These are phyloP conservation scores for Aspergillus sergii DNA, from an alignment of 2,329 filamentous ascomycete species.

Conservation along the genomic window DNA sequence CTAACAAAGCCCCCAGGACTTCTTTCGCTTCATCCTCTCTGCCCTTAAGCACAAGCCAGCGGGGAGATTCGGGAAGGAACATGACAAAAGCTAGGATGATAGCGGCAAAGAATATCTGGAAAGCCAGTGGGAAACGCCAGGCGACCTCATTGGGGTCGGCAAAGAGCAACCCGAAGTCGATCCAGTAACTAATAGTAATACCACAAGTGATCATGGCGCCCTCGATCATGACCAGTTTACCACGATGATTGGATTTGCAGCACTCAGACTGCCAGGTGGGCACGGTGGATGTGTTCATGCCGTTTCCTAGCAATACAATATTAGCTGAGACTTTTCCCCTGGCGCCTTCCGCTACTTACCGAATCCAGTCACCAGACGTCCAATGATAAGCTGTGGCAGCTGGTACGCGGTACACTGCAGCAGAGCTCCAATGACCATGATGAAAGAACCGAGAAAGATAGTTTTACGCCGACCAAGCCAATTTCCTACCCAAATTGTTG, in stretches of 20 bases:
- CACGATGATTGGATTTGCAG: conserved; percentile 53
- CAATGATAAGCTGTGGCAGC: conserved; percentile 54
- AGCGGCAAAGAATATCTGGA: conserved; percentile 60
- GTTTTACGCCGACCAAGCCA: conserved; percentile 54
- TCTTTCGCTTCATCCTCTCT: conserved; percentile 54
- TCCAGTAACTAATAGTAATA: conserved; percentile 55
- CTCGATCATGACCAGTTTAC: conserved; percentile 57
- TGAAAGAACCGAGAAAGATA: conserved; percentile 52
- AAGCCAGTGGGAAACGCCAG: conserved; percentile 60
- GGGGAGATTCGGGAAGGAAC: conserved; percentile 59
- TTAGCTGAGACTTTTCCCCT: not conserved
- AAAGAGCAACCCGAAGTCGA: conserved; percentile 57
- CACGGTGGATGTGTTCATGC: conserved; percentile 56
- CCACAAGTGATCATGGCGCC: conserved; percentile 55
- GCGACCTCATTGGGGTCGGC: conserved; percentile 51
- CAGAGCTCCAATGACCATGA: conserved; percentile 54
- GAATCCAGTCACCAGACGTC: conserved; percentile 55
- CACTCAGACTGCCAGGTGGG: conserved; percentile 57
- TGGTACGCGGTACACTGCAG: conserved; percentile 52
- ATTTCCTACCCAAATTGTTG: conserved; percentile 56
- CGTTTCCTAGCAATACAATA: conserved; percentile 35
- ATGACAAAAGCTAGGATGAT: conserved; percentile 54
- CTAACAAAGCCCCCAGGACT: conserved; percentile 51
- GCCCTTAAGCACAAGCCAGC: conserved; percentile 61
- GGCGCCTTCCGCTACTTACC: conserved; percentile 31